A percentile compares a stretch with the other conserved stretches of the same genome.
Evolutionary conservation across 2,329 filamentous ascomycete species (phyloP).

Genomic region (Verticillium alfalfae): DNA sequence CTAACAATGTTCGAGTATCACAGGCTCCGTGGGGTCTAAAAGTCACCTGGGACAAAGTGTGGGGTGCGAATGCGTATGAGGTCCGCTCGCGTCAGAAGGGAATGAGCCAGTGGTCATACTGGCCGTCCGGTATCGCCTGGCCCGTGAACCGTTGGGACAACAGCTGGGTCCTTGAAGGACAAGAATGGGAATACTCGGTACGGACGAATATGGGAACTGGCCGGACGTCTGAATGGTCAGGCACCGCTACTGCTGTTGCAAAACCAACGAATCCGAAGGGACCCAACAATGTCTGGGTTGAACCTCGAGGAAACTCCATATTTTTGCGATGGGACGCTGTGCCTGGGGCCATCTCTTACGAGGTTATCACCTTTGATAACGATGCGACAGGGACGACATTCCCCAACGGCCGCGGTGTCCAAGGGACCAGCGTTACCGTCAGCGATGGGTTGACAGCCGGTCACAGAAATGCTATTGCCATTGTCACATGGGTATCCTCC

Average conservation of each 20-base stretch:
- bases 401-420: neutral
- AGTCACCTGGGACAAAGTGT: slow-evolving; percentile 15
- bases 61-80: slow-evolving; percentile 15
- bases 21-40: slow-evolving; percentile 8
- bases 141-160: slow-evolving; percentile 1
- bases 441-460: neutral
- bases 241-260: neutral
- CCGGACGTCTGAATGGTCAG: slow-evolving; percentile 7
- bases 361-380: neutral
- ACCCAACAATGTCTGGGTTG: neutral
- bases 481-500: slow-evolving; percentile 1
- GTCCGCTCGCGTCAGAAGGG: slow-evolving; percentile 1
- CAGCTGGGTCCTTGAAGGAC: slow-evolving; percentile 3
- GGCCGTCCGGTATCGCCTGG: neutral
- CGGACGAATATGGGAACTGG: slow-evolving; percentile 5
- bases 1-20: slow-evolving; percentile 7
- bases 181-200: slow-evolving; percentile 7
- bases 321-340: neutral
- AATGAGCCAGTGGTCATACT: neutral
- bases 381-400: neutral
- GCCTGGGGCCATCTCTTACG: neutral
- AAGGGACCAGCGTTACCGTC: neutral
- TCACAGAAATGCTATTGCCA: neutral
- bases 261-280: neutral
- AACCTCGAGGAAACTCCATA: slow-evolving; percentile 4